Evolutionary conservation across 306 rosid genomes (phyloP), one percentile per base, ranked within the genome.

Genomic region (Carpinus viminea): DNA sequence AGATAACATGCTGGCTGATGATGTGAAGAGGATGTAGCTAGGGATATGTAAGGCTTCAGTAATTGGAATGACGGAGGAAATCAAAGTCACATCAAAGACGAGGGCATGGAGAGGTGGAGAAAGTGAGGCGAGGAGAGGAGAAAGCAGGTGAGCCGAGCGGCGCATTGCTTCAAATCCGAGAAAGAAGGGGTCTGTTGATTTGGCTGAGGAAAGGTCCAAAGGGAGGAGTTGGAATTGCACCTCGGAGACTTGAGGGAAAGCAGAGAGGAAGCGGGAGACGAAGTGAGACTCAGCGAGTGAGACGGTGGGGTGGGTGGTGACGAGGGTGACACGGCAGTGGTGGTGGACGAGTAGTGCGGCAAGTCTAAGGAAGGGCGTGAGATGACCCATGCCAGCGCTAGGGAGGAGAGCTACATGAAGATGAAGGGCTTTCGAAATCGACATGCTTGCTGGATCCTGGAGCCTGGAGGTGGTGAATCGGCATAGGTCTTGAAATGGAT

Each of bases 361-460:
- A 0, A 87, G 81, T n/a, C 86, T 73, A 1, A 84, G 91, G 47
- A 87, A 84, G 55, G 89, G 89, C 2, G 85, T 84, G 0, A 88
- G 80, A 45, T 88, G 97, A 3, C 91, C 94, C 86, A 92, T 85
- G 21, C 93, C 89, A 5, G 94, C 83, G 21, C 81, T 84, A 18
- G 91, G 91, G 43, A 90, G 82, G 15, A 92, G 82, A 50, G 86
- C 89, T 3, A 88, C 78, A 48, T 90, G 93, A 21, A 85, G 78
- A 54, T 41, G 73, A 7, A 65, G 59, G 66, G 20, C 50, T 1
- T 18, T 51, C 9, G 50, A 41, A 18, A 11, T 11, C 52, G 15
- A 9, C 52, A 48, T 48, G 45, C 45, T 41, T 41, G 45, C 1
- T 5, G 45, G 8, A 41, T 41, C 45, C 45, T 38, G 6, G 5